Conservation (phyloP, 2,329 filamentous ascomycete species). For the Paecilomyces sp. region DNA sequence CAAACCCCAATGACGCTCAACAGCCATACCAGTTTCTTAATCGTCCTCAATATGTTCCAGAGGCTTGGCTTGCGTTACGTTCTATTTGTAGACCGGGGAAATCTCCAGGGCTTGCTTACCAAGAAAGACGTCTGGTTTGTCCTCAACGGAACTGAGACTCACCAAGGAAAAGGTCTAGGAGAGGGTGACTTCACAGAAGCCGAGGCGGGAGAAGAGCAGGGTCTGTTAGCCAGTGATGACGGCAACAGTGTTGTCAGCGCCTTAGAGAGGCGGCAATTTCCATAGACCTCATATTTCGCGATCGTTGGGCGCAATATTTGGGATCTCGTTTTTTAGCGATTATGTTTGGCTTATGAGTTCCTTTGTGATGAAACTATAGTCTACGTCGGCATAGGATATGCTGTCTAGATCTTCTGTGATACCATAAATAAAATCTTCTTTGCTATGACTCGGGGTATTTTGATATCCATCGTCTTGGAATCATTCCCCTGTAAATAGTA, state of each 20-base stretch:
- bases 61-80: conserved; percentile 88
- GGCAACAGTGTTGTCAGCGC: conserved; percentile 23
- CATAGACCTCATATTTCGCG: conserved; percentile 10
- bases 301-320: not conserved
- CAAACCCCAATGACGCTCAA: conserved; percentile 92
- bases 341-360: not conserved
- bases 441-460: not conserved
- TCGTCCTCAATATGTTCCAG: conserved; percentile 91
- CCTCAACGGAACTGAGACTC: conserved; percentile 66
- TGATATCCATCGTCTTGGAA: not conserved
- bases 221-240: conserved; percentile 29
- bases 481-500: not conserved
- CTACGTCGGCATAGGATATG: not conserved
- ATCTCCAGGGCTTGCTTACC: conserved; percentile 76
- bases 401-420: not conserved
- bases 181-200: conserved; percentile 17
- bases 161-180: conserved; percentile 21
- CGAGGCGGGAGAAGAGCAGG: conserved; percentile 26
- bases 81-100: conserved; percentile 74
- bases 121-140: conserved; percentile 98
- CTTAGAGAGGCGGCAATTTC: conserved; percentile 22
- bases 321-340: not conserved
- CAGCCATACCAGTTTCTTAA: conserved; percentile 65
- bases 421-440: not conserved
- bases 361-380: not conserved